Evolutionary conservation across 2,329 filamentous ascomycete genomes (phyloP).

Genomic region (Didymella lethalis): DNA sequence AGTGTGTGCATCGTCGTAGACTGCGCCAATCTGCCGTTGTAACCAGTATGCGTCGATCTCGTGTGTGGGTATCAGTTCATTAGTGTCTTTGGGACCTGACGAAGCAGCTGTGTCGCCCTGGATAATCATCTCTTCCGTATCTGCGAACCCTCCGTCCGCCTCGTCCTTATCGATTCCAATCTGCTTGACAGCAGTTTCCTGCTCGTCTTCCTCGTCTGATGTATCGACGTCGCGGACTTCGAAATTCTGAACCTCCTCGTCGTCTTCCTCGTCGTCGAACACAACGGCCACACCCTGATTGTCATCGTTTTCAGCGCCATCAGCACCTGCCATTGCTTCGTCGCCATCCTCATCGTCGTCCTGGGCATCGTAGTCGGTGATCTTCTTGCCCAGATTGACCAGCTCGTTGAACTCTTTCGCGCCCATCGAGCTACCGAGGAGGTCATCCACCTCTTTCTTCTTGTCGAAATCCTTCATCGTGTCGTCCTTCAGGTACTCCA

Average conservation of each 20-base stretch:
- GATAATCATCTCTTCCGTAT: conserved; percentile 81
- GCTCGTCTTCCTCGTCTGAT: conserved; percentile 78
- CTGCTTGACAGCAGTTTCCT: conserved; percentile 67
- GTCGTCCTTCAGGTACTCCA: conserved; percentile 94
- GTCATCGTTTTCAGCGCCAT: conserved; percentile 78
- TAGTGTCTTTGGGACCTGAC: conserved; percentile 49
- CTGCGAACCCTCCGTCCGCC: conserved; percentile 60
- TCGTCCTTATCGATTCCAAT: conserved; percentile 60
- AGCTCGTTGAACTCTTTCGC: conserved; percentile 96
- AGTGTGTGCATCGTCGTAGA: conserved; percentile 90
- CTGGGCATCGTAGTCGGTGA: conserved; percentile 96
- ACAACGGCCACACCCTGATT: conserved; percentile 96
- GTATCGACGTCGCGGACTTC: conserved; percentile 87
- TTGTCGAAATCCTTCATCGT: conserved; percentile 97
- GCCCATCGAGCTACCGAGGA: conserved; percentile 81
- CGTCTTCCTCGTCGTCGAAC: conserved; percentile 86
- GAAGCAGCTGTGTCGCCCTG: conserved; percentile 67
- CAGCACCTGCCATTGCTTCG: conserved; percentile 66
- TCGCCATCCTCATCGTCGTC: conserved; percentile 88
- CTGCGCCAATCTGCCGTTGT: conserved; percentile 85
- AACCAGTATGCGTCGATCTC: conserved; percentile 98
- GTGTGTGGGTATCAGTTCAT: conserved; percentile 75
- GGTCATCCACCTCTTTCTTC: conserved; percentile 96
- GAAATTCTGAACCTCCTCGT: conserved; percentile 79
- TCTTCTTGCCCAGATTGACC: conserved; percentile 96